phyloP scores from a whole-genome alignment of 176 grass and related monocot species.

The Urochloa ruziziensis region DNA sequence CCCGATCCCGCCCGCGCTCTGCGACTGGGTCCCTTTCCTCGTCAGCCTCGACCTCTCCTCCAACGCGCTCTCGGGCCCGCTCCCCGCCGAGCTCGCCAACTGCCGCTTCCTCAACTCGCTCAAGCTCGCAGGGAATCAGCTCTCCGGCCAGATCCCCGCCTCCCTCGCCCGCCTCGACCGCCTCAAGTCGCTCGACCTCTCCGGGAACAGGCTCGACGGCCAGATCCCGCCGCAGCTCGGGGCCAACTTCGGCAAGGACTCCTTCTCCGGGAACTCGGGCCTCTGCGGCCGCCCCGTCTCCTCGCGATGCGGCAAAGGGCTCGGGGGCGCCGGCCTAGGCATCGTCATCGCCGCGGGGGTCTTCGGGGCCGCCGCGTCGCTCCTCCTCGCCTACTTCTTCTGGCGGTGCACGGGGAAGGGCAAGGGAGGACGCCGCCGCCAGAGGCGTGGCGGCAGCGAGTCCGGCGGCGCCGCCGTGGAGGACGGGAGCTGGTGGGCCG shows the following conservation, averaged over 20 bases:
- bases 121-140: constrained; percentile 48
- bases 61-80: constrained; percentile 52
- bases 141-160: constrained; percentile 65
- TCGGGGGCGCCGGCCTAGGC: constrained; percentile 37
- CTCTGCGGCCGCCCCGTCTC: constrained; percentile 72
- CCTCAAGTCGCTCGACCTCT: constrained; percentile 77
- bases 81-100: constrained; percentile 72
- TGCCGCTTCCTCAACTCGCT: constrained; percentile 80
- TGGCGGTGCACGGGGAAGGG: constrained; percentile 67
- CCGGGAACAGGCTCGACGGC: constrained; percentile 58
- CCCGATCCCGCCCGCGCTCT: constrained; percentile 48
- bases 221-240: constrained; percentile 60
- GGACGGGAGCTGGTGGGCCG: constrained; percentile 85
- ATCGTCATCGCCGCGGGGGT: constrained; percentile 85
- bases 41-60: constrained; percentile 69
- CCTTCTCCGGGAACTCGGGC: constrained; percentile 54
- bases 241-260: constrained; percentile 27
- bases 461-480: constrained; percentile 25
- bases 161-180: constrained; percentile 66
- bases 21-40: constrained; percentile 80
- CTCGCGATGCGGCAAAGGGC: constrained; percentile 37
- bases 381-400: constrained; percentile 73
- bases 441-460: not conserved
- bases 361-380: constrained; percentile 70
- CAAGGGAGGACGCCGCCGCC: constrained; percentile 34